phyloP scores from a whole-genome alignment of 2,329 filamentous ascomycete genomes.

The Lecanicillium sp. region DNA sequence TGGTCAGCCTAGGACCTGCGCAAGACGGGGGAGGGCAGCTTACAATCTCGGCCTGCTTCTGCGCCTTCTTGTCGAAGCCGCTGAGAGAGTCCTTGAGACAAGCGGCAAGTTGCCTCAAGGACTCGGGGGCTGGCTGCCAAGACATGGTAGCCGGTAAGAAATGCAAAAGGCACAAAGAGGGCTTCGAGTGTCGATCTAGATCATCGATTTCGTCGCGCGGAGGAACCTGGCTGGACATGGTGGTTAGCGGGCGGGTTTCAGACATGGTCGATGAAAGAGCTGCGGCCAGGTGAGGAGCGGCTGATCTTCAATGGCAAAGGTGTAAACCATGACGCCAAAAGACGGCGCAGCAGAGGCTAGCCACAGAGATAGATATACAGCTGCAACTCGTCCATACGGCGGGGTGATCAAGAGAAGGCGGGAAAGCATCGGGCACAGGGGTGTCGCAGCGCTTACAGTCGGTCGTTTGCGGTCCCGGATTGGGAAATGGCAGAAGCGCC shows the following conservation, averaged over 20 bases:
- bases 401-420: constrained; percentile 2
- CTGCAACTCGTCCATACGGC: not conserved
- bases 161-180: not conserved
- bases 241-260: not conserved
- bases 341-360: not conserved
- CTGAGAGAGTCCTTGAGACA: constrained; percentile 91
- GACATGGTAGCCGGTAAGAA: constrained; percentile 55
- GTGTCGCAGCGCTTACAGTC: constrained; percentile 9
- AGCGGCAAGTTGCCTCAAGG: constrained; percentile 79
- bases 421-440: not conserved
- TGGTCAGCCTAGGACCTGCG: constrained; percentile 18
- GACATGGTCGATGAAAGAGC: not conserved
- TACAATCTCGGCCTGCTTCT: constrained; percentile 86
- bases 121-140: constrained; percentile 88
- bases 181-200: constrained; percentile 1
- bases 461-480: not conserved
- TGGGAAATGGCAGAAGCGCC: not conserved
- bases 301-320: not conserved
- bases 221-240: constrained; percentile 6
- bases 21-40: constrained; percentile 27
- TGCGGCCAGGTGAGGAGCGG: not conserved
- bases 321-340: not conserved
- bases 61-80: constrained; percentile 68
- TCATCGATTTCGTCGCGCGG: constrained; percentile 13
- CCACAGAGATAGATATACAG: not conserved